Percentiles rank a stretch among this genome's conserved stretches.
phyloP scores from a whole-genome alignment of 805 yeast species.

The Wickerhamiella kurtzmanii region DNA sequence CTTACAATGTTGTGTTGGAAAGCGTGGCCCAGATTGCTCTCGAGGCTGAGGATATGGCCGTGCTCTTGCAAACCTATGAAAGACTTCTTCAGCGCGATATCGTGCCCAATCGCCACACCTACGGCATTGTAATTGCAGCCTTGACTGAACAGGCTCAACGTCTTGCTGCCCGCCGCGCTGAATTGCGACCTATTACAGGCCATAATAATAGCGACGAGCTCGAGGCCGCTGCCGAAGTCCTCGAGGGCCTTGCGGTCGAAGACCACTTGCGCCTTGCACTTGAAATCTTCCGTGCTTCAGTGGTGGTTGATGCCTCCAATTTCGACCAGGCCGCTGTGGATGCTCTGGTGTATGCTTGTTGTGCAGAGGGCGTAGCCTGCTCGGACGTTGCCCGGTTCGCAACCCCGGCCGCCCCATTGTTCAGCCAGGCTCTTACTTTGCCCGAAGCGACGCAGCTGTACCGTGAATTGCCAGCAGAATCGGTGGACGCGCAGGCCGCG shows the following conservation, averaged over 20 bases:
- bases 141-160: slow-evolving; percentile 17
- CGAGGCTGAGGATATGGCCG: slow-evolving; percentile 14
- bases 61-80: slow-evolving; percentile 22
- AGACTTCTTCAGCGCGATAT: slow-evolving; percentile 17
- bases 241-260: slow-evolving; percentile 14
- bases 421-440: slow-evolving; percentile 1
- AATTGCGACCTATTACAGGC: slow-evolving; percentile 12
- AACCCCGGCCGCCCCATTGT: not conserved
- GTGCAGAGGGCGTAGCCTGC: slow-evolving; percentile 3
- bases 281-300: slow-evolving; percentile 10
- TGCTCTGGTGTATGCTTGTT: slow-evolving; percentile 10
- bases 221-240: slow-evolving; percentile 21
- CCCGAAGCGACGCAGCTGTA: slow-evolving; percentile 6
- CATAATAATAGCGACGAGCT: slow-evolving; percentile 6
- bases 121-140: slow-evolving; percentile 18
- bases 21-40: slow-evolving; percentile 12
- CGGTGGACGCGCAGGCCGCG: not conserved
- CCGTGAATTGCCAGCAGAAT: slow-evolving; percentile 3
- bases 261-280: slow-evolving; percentile 17
- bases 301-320: slow-evolving; percentile 4
- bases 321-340: slow-evolving; percentile 8
- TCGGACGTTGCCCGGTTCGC: slow-evolving; percentile 2
- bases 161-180: not conserved
- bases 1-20: slow-evolving; percentile 18
- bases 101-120: slow-evolving; percentile 21